A percentile compares a stretch with the other conserved stretches of the same genome.
These are phyloP conservation scores for Ophiostoma tasmaniense DNA, from an alignment of 2,329 filamentous ascomycete species.

Conservation along the genomic window DNA sequence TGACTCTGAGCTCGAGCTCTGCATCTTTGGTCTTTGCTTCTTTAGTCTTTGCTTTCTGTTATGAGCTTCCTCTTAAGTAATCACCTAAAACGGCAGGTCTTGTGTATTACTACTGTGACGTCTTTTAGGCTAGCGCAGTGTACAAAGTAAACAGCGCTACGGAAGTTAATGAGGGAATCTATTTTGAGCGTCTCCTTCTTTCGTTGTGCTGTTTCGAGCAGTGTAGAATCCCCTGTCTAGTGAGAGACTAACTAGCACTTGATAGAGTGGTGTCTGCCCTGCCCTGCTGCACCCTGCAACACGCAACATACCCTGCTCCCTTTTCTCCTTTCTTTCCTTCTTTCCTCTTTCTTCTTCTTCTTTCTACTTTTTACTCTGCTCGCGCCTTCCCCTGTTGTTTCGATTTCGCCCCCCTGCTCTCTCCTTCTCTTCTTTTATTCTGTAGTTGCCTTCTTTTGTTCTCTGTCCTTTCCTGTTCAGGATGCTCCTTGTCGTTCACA, in stretches of 20 bases:
- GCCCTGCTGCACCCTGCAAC: not conserved
- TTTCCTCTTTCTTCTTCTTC: not conserved
- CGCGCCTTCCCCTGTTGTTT: slow-evolving; percentile 1
- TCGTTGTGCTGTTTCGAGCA: not conserved
- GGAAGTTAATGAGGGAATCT: not conserved
- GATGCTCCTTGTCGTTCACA: not conserved
- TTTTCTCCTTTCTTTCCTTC: not conserved
- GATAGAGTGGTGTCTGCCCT: not conserved
- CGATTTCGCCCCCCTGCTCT: not conserved
- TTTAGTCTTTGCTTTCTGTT: too few relatives aligned
- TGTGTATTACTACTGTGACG: too few relatives aligned
- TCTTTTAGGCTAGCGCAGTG: not conserved
- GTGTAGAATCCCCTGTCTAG: too few relatives aligned
- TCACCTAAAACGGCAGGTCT: too few relatives aligned
- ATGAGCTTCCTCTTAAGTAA: too few relatives aligned
- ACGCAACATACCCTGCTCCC: not conserved
- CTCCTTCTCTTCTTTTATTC: not conserved
- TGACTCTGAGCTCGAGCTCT: too few relatives aligned
- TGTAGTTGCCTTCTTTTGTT: not conserved
- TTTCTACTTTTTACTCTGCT: not conserved
- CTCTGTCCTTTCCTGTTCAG: not conserved
- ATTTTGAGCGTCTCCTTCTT: not conserved
- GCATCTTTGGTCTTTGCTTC: too few relatives aligned
- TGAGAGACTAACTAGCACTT: not conserved
- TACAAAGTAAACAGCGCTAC: not conserved